These are phyloP conservation scores for Acacia pycnantha DNA, from an alignment of 331 rosid species.

Conservation along the genomic window DNA sequence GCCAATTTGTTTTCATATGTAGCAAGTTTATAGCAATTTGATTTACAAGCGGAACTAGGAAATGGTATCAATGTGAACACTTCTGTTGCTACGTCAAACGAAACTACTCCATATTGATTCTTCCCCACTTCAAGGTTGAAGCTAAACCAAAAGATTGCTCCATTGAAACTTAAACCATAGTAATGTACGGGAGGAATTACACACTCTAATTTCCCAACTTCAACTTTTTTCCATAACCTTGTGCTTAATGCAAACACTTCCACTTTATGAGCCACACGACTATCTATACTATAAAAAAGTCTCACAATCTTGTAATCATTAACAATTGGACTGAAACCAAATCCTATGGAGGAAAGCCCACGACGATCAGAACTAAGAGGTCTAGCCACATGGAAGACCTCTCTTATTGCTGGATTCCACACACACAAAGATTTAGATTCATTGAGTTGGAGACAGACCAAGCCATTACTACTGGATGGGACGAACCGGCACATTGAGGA, in stretches of 20 bases:
- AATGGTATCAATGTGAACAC: not conserved
- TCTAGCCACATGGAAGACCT: not conserved
- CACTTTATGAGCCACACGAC: not conserved
- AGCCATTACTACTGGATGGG: not conserved
- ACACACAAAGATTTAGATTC: not conserved
- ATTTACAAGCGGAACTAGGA: not conserved
- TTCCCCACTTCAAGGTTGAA: not conserved
- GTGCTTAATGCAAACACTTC: not conserved
- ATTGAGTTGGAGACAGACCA: not conserved
- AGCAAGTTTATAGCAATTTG: not conserved
- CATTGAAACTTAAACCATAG: not conserved
- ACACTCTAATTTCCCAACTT: not conserved
- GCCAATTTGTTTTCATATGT: not conserved
- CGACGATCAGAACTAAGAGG: too few relatives aligned
- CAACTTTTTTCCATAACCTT: not conserved
- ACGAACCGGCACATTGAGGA: not conserved
- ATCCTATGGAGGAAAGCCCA: not conserved
- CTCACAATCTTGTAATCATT: not conserved
- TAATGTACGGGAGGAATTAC: too few relatives aligned
- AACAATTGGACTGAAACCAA: not conserved
- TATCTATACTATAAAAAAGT: too few relatives aligned
- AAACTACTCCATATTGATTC: not conserved
- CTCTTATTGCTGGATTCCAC: not conserved
- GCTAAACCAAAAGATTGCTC: not conserved
- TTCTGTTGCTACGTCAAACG: not conserved